phyloP scores from a whole-genome alignment of 2,329 filamentous ascomycete genomes.

The Beauveria brongniartii region DNA sequence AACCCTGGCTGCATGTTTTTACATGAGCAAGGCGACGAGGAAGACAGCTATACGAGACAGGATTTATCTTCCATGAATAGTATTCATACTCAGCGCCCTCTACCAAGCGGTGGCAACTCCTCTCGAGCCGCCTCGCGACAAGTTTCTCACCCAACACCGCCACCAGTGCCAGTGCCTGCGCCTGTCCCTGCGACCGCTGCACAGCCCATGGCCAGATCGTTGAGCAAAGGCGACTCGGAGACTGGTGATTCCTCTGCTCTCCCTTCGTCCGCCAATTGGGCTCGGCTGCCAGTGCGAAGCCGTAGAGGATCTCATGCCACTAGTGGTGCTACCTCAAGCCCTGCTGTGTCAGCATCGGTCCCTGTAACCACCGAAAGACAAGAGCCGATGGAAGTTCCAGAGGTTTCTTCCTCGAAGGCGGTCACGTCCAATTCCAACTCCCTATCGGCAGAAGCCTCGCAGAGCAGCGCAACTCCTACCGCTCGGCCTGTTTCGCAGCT shows the following conservation, averaged over 20 bases:
- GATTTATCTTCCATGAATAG: conserved; percentile 94
- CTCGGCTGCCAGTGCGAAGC: conserved; percentile 59
- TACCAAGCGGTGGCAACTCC: conserved; percentile 44
- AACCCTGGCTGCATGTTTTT: conserved; percentile 98
- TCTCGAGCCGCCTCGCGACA: conserved; percentile 47
- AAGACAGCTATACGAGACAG: conserved; percentile 91
- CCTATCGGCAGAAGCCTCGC: background rate
- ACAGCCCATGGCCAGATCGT: conserved; percentile 64
- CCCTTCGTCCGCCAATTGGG: conserved; percentile 91
- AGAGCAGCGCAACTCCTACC: background rate
- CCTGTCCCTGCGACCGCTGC: conserved; percentile 26
- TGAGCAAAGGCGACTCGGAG: conserved; percentile 70
- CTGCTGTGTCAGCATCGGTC: conserved; percentile 56
- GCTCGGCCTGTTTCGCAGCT: background rate
- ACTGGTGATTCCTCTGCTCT: conserved; percentile 77
- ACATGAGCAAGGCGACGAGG: conserved; percentile 96
- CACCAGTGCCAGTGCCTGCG: conserved; percentile 22
- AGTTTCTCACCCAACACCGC: conserved; percentile 32
- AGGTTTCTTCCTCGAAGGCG: background rate
- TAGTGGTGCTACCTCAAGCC: conserved; percentile 74
- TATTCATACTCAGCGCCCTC: conserved; percentile 66
- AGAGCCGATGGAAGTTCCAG: conserved; percentile 24
- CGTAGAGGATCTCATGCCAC: conserved; percentile 72
- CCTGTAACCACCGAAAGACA: conserved; percentile 46
- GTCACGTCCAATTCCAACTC: conserved; percentile 11